phyloP scores from a whole-genome alignment of 2,329 filamentous ascomycete species.

The Aureobasidium zeae region DNA sequence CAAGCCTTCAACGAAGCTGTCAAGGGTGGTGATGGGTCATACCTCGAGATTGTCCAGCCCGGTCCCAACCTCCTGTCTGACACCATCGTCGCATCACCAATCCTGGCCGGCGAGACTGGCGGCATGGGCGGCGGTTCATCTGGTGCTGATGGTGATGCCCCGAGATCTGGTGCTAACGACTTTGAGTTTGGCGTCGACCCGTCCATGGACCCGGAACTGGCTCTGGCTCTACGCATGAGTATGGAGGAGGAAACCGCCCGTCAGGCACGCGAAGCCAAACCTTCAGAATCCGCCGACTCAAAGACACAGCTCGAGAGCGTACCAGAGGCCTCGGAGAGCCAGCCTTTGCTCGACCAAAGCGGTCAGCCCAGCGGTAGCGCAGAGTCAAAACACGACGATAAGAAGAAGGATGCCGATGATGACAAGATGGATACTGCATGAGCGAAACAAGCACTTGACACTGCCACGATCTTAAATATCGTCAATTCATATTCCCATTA shows the following conservation, averaged over 20 bases:
- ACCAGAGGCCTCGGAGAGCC: conserved; percentile 55
- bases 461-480: no score
- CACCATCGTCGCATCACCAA: conserved; percentile 79
- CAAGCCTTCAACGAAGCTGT: conserved; percentile 88
- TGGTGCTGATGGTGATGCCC: conserved; percentile 34
- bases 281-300: conserved; percentile 55
- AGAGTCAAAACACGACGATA: conserved; percentile 44
- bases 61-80: conserved; percentile 89
- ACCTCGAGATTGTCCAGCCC: conserved; percentile 82
- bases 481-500: not conserved
- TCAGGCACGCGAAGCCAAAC: conserved; percentile 75
- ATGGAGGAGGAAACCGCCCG: conserved; percentile 96
- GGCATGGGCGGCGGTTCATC: conserved; percentile 45
- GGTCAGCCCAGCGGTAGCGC: conserved; percentile 55
- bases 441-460: no score
- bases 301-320: conserved; percentile 74
- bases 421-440: conserved; percentile 90
- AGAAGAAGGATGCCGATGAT: conserved; percentile 42
- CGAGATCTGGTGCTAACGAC: conserved; percentile 51
- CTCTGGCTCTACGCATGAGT: conserved; percentile 89
- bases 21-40: conserved; percentile 82
- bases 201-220: conserved; percentile 83
- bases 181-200: conserved; percentile 90
- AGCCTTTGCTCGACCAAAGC: conserved; percentile 54
- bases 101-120: conserved; percentile 72